Conservation (phyloP, 1,284 basidiomycete genomes). For the Wallemia mellicola region DNA sequence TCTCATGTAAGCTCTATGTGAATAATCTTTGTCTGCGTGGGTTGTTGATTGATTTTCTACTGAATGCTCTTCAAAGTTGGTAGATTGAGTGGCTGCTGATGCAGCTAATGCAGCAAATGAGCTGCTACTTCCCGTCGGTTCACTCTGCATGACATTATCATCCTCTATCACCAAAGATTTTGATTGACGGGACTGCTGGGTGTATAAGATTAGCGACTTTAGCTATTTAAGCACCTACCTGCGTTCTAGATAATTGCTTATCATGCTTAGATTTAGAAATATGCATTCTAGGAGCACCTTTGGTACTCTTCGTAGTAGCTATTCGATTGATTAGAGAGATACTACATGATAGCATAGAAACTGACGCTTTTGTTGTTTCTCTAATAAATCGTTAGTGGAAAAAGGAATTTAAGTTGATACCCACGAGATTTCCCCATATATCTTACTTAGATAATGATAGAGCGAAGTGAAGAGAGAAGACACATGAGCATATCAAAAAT, state of each 20-base stretch:
- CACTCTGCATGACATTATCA: too few species aligned
- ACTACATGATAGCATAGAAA: neutral
- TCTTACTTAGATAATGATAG: neutral
- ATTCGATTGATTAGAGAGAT: neutral
- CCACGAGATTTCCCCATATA: neutral
- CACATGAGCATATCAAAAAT: too few species aligned
- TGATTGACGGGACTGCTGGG: neutral
- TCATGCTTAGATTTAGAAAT: neutral
- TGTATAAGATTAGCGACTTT: too few species aligned
- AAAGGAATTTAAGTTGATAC: neutral
- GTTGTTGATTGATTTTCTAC: neutral
- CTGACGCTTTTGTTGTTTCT: neutral
- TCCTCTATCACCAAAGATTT: too few species aligned
- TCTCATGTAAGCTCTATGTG: conserved; percentile 37
- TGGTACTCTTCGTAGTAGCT: neutral
- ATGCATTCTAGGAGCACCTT: neutral
- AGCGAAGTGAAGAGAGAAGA: neutral
- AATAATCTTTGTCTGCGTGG: conserved; percentile 10
- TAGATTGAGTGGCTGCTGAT: neutral
- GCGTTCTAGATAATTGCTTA: neutral
- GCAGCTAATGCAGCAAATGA: neutral
- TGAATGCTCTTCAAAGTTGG: neutral
- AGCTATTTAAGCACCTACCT: neutral
- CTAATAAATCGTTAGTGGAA: neutral
- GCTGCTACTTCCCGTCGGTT: neutral